Percentiles rank a stretch among this genome's conserved stretches.
phyloP scores from a whole-genome alignment of 176 grass and related monocot species.

The Oropetium thomaeum region DNA sequence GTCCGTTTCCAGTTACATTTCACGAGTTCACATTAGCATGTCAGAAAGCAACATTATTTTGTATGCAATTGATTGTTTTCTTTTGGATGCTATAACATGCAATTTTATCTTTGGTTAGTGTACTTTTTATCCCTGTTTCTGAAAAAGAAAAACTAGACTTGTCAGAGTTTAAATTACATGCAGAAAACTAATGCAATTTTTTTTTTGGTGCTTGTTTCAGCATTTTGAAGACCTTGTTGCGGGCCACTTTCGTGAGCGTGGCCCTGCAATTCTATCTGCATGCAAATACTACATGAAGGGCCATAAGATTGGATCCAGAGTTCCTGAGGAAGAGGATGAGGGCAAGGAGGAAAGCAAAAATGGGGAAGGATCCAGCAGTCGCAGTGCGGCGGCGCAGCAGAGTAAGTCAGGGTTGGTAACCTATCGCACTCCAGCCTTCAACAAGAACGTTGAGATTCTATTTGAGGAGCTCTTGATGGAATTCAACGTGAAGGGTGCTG shows the following conservation, averaged over 20 bases:
- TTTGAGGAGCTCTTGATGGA: conserved; percentile 93
- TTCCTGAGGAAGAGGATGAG: conserved; percentile 43
- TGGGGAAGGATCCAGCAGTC: conserved; percentile 23
- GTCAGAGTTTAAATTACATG: not conserved
- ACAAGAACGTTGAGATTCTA: conserved; percentile 36
- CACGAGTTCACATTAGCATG: not conserved
- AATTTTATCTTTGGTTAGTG: not conserved
- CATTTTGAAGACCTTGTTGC: conserved; percentile 77
- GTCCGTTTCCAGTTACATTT: not conserved
- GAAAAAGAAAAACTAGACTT: not conserved
- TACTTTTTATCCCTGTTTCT: not conserved
- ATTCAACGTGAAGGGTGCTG: conserved; percentile 85
- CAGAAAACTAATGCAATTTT: not conserved
- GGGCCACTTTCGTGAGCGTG: conserved; percentile 67
- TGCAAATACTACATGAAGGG: conserved; percentile 78
- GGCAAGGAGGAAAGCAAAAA: conserved; percentile 12
- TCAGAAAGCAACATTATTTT: not conserved
- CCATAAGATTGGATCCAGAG: conserved; percentile 54
- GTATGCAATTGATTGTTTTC: not conserved
- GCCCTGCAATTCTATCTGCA: conserved; percentile 53
- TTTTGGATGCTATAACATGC: not conserved
- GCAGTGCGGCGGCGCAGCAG: not conserved
- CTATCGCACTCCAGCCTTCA: conserved; percentile 26
- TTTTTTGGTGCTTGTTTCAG: conserved; percentile 46
- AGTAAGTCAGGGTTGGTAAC: not conserved